A percentile compares a stretch with the other conserved stretches of the same genome.
Conservation (phyloP, 148 eudicot genomes). For the Camellia lanceoleosa region DNA sequence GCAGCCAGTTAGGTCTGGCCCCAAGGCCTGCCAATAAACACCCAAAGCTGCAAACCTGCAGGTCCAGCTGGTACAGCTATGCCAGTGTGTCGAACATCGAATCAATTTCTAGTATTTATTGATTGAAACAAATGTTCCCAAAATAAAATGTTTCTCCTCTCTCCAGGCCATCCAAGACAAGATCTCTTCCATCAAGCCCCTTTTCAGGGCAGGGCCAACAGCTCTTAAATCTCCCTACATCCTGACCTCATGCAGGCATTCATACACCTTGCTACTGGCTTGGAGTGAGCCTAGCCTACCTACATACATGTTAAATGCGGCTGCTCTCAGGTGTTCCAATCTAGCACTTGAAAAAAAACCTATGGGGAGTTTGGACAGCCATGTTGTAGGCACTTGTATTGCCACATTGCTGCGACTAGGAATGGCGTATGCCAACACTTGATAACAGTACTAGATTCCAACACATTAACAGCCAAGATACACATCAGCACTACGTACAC, state of each 20-base stretch:
- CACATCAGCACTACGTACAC: neutral
- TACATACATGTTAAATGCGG: neutral
- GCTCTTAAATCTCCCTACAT: conserved; percentile 2
- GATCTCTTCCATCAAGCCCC: no score
- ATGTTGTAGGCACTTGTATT: neutral
- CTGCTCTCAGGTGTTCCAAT: neutral
- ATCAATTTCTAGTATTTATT: neutral
- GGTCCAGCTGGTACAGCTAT: no score
- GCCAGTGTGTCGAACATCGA: no score
- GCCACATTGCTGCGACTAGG: neutral
- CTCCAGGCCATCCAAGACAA: neutral
- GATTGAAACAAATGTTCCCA: neutral
- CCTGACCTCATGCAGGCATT: neutral
- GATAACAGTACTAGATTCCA: neutral
- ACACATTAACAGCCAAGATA: neutral
- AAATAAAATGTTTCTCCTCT: neutral
- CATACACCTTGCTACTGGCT: neutral
- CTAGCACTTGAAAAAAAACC: neutral
- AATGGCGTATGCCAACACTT: neutral
- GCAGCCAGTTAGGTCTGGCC: no score
- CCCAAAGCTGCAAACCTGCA: no score
- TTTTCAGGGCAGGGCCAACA: neutral
- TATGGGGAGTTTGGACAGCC: neutral
- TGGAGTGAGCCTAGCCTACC: neutral
- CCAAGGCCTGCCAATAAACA: no score